These are phyloP conservation scores for Colletotrichum nymphaeae DNA, from an alignment of 2,329 filamentous ascomycete genomes.

Conservation along the genomic window DNA sequence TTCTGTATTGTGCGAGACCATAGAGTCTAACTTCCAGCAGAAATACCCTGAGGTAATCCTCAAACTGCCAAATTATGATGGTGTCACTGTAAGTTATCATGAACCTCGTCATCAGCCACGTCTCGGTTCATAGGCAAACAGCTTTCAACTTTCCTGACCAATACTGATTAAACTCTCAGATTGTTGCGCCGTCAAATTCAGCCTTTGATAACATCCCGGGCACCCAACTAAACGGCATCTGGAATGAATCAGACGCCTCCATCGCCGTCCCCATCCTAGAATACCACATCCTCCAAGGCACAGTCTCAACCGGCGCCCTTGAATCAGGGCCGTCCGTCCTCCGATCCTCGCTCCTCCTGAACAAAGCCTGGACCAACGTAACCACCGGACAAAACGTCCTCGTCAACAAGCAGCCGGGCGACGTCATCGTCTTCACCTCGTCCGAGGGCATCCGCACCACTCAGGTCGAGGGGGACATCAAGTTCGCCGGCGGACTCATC, in stretches of 20 bases:
- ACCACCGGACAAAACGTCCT: conserved; percentile 61
- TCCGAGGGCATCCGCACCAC: conserved; percentile 55
- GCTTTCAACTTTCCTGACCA: background rate
- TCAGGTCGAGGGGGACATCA: conserved; percentile 55
- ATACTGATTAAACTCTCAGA: conserved; percentile 38
- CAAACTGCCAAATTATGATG: conserved; percentile 54
- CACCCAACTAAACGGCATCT: conserved; percentile 60
- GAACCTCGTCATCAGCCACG: background rate
- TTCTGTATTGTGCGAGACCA: too few species aligned
- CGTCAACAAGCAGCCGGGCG: conserved; percentile 55
- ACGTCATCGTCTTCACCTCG: conserved; percentile 53
- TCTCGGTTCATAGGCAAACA: too few species aligned
- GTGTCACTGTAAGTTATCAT: conserved; percentile 53
- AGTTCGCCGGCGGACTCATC: conserved; percentile 60
- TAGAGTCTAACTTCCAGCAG: conserved; percentile 40
- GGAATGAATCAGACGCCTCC: conserved; percentile 54
- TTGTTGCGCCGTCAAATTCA: conserved; percentile 68
- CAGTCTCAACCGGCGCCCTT: conserved; percentile 54
- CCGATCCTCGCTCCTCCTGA: conserved; percentile 55
- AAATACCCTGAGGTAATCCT: conserved; percentile 59
- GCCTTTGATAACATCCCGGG: conserved; percentile 68
- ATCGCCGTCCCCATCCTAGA: conserved; percentile 63
- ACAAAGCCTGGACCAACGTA: conserved; percentile 58
- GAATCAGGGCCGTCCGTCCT: conserved; percentile 50
- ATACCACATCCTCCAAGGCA: conserved; percentile 71